Evolutionary conservation across 495 filamentous ascomycete genomes (phyloP), one percentile per base, ranked within the genome.

Genomic region (Talaromyces ruber): DNA sequence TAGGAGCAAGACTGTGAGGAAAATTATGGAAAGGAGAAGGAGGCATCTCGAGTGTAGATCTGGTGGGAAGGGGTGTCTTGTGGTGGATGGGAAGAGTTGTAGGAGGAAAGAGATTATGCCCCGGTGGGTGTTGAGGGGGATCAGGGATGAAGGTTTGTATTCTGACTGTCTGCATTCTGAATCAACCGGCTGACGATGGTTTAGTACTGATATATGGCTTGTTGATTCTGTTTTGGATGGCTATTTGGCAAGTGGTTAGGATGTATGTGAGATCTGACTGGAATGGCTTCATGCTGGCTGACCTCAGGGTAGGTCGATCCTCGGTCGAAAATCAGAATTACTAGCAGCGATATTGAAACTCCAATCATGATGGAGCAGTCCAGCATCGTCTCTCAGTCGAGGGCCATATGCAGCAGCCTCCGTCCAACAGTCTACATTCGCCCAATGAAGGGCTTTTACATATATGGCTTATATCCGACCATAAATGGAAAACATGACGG

Each of bases 21-120:
- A 66, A 1, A 78, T 78, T 29, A 79, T 79, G 74, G 71, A 77
- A 60, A 70, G 76, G 37, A 64, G 77, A 12, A 71, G 77, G 6
- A 63, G 72, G 39, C 77, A 79, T 70, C 66, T 74, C 0, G 77
- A 79, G 54, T 79, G 77, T 63, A 64, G 63, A 0, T 66, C 65
- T 7, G 47, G 47, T 0, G 22, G 59, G 2, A 67, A 72, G 6
- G 77, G 76, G 0, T 79, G 77, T 59, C 62, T 69, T 52, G 68
- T 79, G 7, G 60, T 79, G 7, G 59, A 70, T 21, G 77, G 77
- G 1, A 29, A 32, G 7, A 76, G 73, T 4, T 79, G 77, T 68
- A 70, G 67, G 54, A 70, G 67, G 51, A 65, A 62, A 11, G 68
- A 71, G 59, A 34, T 74, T 45, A 60, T 75, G 12, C 64, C 72